Conservation (phyloP, 805 yeast genomes). For the Myxozyma monticola region DNA sequence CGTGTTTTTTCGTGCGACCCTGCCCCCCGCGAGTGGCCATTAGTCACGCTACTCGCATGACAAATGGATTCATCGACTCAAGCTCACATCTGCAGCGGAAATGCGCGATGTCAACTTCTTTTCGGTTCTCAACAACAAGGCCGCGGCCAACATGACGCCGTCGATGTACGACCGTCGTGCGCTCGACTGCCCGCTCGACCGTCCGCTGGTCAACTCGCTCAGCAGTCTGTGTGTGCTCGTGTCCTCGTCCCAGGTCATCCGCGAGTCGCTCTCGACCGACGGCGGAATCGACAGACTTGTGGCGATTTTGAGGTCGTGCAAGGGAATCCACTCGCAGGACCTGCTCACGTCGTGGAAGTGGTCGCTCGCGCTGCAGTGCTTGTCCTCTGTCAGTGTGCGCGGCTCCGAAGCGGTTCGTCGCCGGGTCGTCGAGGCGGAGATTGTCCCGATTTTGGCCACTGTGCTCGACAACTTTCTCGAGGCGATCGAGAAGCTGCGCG, state of each 20-base stretch:
- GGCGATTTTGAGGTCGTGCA: constrained; percentile 80
- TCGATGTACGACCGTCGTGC: constrained; percentile 91
- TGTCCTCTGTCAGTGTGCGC: constrained; percentile 86
- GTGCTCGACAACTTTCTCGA: constrained; percentile 80
- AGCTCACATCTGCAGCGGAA: no score
- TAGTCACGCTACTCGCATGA: no score
- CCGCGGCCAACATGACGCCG: constrained; percentile 88
- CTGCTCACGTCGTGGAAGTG: constrained; percentile 92
- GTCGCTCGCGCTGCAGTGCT: constrained; percentile 91
- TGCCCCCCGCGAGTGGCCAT: no score
- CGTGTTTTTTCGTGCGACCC: no score
- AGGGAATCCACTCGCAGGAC: constrained; percentile 39
- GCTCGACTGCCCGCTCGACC: constrained; percentile 82
- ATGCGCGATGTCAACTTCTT: constrained; percentile 92
- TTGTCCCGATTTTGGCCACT: constrained; percentile 87
- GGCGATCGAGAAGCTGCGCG: constrained; percentile 31
- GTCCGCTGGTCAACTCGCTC: constrained; percentile 86
- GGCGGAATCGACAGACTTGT: constrained; percentile 91
- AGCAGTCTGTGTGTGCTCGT: constrained; percentile 87
- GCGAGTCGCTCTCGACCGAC: constrained; percentile 84
- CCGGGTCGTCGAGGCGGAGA: constrained; percentile 87
- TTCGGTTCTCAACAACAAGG: constrained; percentile 74
- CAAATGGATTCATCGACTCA: no score
- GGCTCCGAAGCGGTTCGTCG: constrained; percentile 85
- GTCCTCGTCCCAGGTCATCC: constrained; percentile 79